Evolutionary conservation across 2,329 filamentous ascomycete genomes (phyloP), one percentile per base, ranked within the genome.

Genomic region (Fusarium haematococcum): DNA sequence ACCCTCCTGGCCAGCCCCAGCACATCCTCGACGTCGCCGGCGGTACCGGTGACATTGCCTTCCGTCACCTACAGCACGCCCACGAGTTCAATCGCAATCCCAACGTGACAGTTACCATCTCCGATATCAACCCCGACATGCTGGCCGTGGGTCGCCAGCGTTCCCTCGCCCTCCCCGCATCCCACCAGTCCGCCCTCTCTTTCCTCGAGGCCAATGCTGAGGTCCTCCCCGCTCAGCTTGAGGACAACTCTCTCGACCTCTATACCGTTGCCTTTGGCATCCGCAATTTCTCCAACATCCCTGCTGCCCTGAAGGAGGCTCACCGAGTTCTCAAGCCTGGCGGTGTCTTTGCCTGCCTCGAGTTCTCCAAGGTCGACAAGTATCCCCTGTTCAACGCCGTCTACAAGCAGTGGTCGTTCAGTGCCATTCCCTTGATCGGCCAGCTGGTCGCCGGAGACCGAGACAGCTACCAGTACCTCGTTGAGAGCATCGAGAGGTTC

Each of bases 261-360:
- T 99, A 99, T 86, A 99, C 97, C 0, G 97, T 99, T 4, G 95
- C 96, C 0, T 99, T 99, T 80, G 97, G 97, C 35, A 98, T 99
- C 81, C 90, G 97, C 61, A 99, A 99, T 85, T 99, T 99, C 85
- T 97, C 94, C 65, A 92, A 98, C 85, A 97, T 98, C 81, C 92
- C 94, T 57, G 89, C 90, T 1, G 97, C 96, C 0, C 85, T 99
- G 67, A 85, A 88, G 39, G 95, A 98, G 81, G 97, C 97, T 0
- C 92, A 92, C 84, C 91, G 97, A 8, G 95, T 98, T 2, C 88
- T 99, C 33, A 97, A 95, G 84, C 97, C 97, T 0, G 97, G 97
- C 50, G 97, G 97, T 71, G 92, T 99, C 1, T 99, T 99, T 81
- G 96, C 97, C 5, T 98, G 97, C 80, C 89, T 99, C 69, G 97